Evolutionary conservation across 2,329 filamentous ascomycete species (phyloP), one percentile per base, ranked within the genome.

Genomic region (Paracoccidioides brasiliensis): DNA sequence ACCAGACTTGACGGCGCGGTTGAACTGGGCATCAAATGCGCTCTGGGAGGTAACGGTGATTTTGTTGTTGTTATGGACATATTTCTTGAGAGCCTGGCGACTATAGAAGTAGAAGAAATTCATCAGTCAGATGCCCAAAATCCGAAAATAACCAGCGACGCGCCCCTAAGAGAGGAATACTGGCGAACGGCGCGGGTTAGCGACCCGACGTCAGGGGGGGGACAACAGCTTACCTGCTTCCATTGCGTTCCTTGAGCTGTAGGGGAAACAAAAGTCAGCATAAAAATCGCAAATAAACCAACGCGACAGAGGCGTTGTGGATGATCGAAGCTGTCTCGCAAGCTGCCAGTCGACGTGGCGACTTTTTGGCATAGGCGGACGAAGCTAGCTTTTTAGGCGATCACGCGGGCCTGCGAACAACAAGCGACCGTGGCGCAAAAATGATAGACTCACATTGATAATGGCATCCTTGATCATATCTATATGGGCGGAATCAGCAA

Each of bases 1-100:
- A 71, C 90, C 90, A 58, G 78, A 75, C 74, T 85, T 82, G 69
- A 94, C 78, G 54, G 88, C 88, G 73, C 85, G 86, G 83, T 93
- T 93, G 82, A 94, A 89, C 66, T 90, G 84, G 59, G 79, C 80
- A 69, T 83, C 83, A 70, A 87, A 86, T 56, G 77, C 75, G 55
- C 73, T 71, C 59, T 80, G 78, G 61, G 73, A 76, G 55, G 78
- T 74, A 60, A 72, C 72, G 61, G 73, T 75, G 64, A 84, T 75
- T 66, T 80, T 80, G 77, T 86, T 86, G 80, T 61, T 87, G 68
- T 80, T 78, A 69, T 78, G 77, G 63, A 88, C 81, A 70, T 87
- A 87, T 71, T 87, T 87, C 79, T 86, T 86, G 70, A 87, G 79
- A 55, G 82, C 81, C 72, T 85, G 81, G 68, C 84, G 84, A 69